phyloP scores from a whole-genome alignment of 2,329 filamentous ascomycete species.

The Metarhizium robertsii region DNA sequence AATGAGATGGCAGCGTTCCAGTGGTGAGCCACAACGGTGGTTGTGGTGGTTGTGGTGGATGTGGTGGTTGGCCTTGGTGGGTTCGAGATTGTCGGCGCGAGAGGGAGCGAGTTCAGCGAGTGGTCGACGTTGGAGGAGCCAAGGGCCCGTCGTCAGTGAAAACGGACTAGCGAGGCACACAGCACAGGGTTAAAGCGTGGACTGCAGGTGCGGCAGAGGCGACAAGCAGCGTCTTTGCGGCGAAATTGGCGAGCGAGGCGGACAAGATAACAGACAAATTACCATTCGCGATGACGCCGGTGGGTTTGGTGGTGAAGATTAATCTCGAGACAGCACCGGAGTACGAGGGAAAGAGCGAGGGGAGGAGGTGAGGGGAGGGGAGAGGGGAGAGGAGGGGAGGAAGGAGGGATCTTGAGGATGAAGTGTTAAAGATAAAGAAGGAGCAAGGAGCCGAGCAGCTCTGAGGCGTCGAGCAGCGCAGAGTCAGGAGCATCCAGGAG shows the following conservation, averaged over 20 bases:
- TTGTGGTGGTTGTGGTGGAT: not conserved
- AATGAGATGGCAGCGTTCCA: slow-evolving; percentile 4
- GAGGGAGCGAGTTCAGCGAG: slow-evolving; percentile 1
- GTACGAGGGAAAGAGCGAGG: not conserved
- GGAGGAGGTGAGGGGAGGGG: slow-evolving; percentile 3
- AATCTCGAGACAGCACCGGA: not conserved
- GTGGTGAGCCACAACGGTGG: slow-evolving; percentile 1
- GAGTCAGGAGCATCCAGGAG: not conserved
- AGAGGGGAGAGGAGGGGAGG: slow-evolving; percentile 5
- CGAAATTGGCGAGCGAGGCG: not conserved
- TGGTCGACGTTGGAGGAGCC: not conserved
- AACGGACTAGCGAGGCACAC: slow-evolving; percentile 4
- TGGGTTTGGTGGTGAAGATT: not conserved
- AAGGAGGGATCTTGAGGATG: not conserved
- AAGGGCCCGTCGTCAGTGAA: slow-evolving; percentile 2
- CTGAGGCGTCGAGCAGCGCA: not conserved
- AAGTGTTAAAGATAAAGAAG: not conserved
- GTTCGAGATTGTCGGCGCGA: slow-evolving; percentile 2
- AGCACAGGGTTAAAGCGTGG: not conserved
- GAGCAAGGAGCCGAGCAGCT: not conserved
- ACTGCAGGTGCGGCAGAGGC: not conserved
- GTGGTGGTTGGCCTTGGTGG: not conserved
- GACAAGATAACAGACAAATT: not conserved
- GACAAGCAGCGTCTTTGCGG: not conserved
- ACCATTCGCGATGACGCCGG: not conserved